These are phyloP conservation scores for Boletus sp. DNA, from an alignment of 768 basidiomycete genomes.

Conservation along the genomic window DNA sequence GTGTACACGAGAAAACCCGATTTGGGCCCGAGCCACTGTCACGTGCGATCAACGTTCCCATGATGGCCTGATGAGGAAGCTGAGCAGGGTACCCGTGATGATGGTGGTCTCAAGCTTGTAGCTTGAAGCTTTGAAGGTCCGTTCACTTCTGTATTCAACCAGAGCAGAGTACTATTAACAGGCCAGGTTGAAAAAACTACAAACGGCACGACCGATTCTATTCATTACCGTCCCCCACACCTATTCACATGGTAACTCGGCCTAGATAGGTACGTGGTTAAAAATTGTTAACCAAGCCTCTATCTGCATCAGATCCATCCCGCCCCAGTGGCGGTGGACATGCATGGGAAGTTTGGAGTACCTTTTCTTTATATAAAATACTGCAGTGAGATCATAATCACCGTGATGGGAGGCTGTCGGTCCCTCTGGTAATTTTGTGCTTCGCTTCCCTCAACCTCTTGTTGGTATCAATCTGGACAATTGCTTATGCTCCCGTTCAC, in stretches of 20 bases:
- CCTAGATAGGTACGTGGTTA: background rate
- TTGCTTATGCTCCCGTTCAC: conserved; percentile 50
- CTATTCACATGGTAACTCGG: background rate
- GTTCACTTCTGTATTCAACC: background rate
- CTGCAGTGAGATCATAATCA: background rate
- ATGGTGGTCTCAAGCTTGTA: background rate
- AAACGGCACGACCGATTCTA: background rate
- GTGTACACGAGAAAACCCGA: too few species aligned
- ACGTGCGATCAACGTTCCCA: too few species aligned
- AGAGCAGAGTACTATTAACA: background rate
- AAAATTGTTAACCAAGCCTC: conserved; percentile 1
- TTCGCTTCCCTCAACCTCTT: background rate
- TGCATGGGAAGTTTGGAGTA: conserved; percentile 6
- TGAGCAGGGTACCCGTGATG: too few species aligned
- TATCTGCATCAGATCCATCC: background rate
- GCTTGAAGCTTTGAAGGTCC: background rate
- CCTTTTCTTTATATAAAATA: background rate
- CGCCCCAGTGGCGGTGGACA: background rate
- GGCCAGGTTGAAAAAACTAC: background rate
- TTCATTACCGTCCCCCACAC: background rate
- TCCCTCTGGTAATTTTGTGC: background rate
- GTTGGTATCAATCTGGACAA: background rate
- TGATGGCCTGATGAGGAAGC: too few species aligned
- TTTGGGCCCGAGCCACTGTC: too few species aligned
- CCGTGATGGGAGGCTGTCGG: background rate